Percentiles rank a stretch among this genome's conserved stretches.
These are phyloP conservation scores for Boletellus ananas DNA, from an alignment of 768 basidiomycete species.

Conservation along the genomic window DNA sequence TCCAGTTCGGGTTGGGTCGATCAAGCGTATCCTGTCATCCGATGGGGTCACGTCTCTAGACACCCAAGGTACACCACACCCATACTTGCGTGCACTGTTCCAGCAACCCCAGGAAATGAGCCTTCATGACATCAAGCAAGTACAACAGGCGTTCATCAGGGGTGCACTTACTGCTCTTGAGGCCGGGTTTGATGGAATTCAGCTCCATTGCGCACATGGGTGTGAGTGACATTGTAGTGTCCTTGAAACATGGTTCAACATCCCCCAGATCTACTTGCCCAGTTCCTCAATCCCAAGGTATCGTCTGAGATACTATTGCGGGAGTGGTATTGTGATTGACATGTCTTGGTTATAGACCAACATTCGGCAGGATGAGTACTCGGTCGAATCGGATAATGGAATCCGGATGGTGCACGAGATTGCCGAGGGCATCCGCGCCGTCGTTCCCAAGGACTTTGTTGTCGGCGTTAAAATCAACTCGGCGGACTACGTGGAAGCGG, in stretches of 20 bases:
- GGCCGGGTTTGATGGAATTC: conserved; percentile 81
- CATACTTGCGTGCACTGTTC: conserved; percentile 45
- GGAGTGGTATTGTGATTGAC: conserved; percentile 13
- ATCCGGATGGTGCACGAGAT: conserved; percentile 60
- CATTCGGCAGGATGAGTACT: conserved; percentile 58
- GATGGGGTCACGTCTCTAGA: conserved; percentile 4
- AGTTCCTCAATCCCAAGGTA: conserved; percentile 76
- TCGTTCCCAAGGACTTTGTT: conserved; percentile 56
- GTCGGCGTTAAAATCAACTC: conserved; percentile 80
- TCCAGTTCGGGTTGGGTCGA: conserved; percentile 45
- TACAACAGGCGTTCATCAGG: conserved; percentile 59
- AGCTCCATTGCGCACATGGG: conserved; percentile 84
- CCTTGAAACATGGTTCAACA: not conserved
- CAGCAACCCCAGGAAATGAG: conserved; percentile 63
- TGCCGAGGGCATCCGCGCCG: conserved; percentile 49
- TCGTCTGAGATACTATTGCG: not conserved
- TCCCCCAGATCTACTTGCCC: conserved; percentile 64
- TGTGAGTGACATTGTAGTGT: conserved; percentile 46
- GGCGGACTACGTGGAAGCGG: conserved; percentile 58
- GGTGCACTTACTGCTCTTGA: conserved; percentile 62
- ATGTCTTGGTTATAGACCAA: conserved; percentile 38
- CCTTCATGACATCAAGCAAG: conserved; percentile 52
- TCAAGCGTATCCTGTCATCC: conserved; percentile 4
- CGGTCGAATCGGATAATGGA: conserved; percentile 33
- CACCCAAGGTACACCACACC: conserved; percentile 13